These are phyloP conservation scores for Vicia sativa DNA, from an alignment of 306 rosid species.

Conservation along the genomic window DNA sequence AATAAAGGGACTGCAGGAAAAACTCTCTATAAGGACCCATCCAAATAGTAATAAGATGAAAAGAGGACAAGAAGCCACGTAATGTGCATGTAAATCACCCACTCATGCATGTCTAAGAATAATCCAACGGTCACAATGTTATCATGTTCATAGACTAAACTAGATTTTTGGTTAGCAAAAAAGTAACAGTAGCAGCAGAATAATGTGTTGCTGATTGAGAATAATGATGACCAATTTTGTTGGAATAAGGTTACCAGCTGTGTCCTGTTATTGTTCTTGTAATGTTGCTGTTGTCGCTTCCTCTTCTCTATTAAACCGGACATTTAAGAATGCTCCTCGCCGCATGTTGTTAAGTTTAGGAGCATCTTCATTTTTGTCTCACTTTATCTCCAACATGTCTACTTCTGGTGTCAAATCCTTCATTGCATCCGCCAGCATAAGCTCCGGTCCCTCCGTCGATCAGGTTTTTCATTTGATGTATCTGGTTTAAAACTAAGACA, in stretches of 20 bases:
- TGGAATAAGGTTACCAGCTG: slow-evolving; percentile 44
- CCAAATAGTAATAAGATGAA: neutral
- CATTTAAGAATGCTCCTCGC: slow-evolving; percentile 50
- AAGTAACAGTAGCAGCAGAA: neutral
- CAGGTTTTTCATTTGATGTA: slow-evolving; percentile 42
- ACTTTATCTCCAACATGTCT: slow-evolving; percentile 48
- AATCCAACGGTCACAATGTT: neutral
- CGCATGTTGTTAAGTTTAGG: slow-evolving; percentile 65
- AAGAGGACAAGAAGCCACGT: slow-evolving; percentile 16
- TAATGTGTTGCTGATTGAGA: neutral
- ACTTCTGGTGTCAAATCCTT: slow-evolving; percentile 51
- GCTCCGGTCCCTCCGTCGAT: slow-evolving; percentile 51
- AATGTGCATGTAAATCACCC: slow-evolving; percentile 11
- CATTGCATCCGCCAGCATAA: slow-evolving; percentile 62
- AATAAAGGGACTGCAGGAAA: no score
- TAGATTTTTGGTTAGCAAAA: neutral
- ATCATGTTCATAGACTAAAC: neutral
- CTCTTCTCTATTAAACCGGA: slow-evolving; percentile 11
- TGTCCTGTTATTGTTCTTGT: slow-evolving; percentile 1
- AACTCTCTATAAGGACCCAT: no score
- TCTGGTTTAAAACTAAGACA: no score
- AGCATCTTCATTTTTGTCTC: slow-evolving; percentile 54
- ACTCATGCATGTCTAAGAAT: neutral
- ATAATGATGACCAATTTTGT: slow-evolving; percentile 52
- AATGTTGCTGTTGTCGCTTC: slow-evolving; percentile 27